Base-by-base conservation (phyloP, 202 grass and related monocot species). In the Elaeis oleifera region DNA sequence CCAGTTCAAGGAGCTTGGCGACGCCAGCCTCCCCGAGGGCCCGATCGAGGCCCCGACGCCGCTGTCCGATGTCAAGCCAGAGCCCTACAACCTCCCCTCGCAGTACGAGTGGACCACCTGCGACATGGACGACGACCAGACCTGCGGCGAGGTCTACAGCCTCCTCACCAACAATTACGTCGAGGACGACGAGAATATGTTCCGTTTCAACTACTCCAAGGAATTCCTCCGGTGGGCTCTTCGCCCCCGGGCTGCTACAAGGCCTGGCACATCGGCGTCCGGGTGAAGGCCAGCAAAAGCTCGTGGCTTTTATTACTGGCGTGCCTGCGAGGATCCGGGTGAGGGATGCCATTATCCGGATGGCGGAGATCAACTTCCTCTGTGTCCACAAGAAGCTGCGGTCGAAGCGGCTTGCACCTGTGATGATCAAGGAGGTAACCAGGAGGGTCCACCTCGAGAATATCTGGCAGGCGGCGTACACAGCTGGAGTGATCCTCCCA, bases 381-480 rank as follows among this genome's bases (percentile, higher is more conserved):
- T 97, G 92, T 53, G 92, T 97, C 60, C 92, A 97, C 84, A 97
- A 97, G 88, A 97, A 97, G 75, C 87, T 97, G 71, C 87, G 92
- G 61, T 97, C 92, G 26, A 97, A 97, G 80, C 92, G 92, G 66
- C 92, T 97, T 50, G 92, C 92, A 0, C 92, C 92, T 0, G 92
- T 97, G 28, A 89, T 97, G 76, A 97, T 97, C 68, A 89, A 89
- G 20, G 92, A 97, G 77, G 92, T 97, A 58, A 97, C 92, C 20
- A 80, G 92, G 1, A 84, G 87, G 18, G 92, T 97, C n/a, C 92
- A 97, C 69, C 57, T 86, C 60, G 92, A 97, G 84, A 97, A 91
- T 61, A 86, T 97, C 36, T 97, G 92, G 92, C 92, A 97, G 78
- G 92, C 92, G 51, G 88, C 92, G 4, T 91, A 97, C 79, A 97